Conservation (phyloP, 257 asterid species). For the Solanum pinnatisectum region DNA sequence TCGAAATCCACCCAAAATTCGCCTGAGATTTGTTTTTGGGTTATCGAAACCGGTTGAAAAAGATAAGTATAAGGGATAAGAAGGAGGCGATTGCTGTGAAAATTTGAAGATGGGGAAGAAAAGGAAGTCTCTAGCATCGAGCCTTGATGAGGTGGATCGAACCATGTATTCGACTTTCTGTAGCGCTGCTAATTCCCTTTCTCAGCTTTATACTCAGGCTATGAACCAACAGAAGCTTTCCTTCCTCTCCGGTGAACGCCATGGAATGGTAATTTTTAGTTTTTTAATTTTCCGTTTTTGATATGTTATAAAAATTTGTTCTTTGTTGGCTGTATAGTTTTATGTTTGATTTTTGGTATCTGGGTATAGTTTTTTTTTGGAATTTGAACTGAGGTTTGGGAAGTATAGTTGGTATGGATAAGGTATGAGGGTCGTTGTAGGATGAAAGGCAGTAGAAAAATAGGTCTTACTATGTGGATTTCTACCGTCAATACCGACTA, state of each 20-base stretch:
- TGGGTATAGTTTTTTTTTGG: neutral
- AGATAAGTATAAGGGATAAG: neutral
- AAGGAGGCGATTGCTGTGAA: neutral
- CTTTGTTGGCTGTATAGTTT: neutral
- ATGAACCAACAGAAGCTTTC: slow-evolving; percentile 85
- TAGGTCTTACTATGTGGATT: neutral
- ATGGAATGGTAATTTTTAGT: slow-evolving; percentile 44
- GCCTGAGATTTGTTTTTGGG: neutral
- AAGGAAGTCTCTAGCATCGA: slow-evolving; percentile 75
- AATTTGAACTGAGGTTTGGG: neutral
- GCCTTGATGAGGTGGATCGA: slow-evolving; percentile 96
- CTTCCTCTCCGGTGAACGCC: slow-evolving; percentile 88
- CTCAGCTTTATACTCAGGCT: slow-evolving; percentile 87
- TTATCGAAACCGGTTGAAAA: neutral
- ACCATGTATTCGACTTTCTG: slow-evolving; percentile 77
- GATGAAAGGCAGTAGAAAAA: neutral
- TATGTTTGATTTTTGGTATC: neutral
- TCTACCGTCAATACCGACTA: neutral
- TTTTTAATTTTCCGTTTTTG: neutral
- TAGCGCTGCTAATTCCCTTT: slow-evolving; percentile 85
- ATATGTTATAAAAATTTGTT: neutral
- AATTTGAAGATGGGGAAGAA: slow-evolving; percentile 58
- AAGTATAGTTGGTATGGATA: neutral
- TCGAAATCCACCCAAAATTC: neutral
- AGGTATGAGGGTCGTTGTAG: neutral